Conservation (phyloP, 2,329 filamentous ascomycete species). For the Rhinocladiella similis region DNA sequence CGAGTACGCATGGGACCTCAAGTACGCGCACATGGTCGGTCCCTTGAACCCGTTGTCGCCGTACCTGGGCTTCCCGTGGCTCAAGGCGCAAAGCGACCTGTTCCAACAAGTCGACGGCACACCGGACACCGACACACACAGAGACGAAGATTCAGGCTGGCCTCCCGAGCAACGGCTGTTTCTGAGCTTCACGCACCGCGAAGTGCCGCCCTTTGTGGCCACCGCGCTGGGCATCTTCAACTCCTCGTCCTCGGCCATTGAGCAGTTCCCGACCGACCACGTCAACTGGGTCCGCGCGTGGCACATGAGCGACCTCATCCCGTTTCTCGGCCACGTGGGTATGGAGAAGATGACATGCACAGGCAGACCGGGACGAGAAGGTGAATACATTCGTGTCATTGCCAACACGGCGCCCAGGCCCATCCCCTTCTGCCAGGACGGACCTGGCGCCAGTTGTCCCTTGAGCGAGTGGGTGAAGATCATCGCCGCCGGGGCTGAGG, state of each 20-base stretch:
- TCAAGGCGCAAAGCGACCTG: conserved; percentile 32
- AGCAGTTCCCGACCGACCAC: conserved; percentile 48
- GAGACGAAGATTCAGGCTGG: conserved; percentile 37
- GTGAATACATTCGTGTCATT: conserved; percentile 54
- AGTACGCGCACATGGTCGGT: conserved; percentile 63
- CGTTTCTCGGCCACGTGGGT: conserved; percentile 66
- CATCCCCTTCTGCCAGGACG: conserved; percentile 55
- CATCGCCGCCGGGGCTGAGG: conserved; percentile 42
- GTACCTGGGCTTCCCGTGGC: conserved; percentile 61
- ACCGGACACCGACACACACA: conserved; percentile 48
- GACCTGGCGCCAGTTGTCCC: conserved; percentile 56
- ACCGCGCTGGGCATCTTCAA: conserved; percentile 64
- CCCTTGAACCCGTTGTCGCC: conserved; percentile 47
- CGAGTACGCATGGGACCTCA: conserved; percentile 54
- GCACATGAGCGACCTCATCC: conserved; percentile 56
- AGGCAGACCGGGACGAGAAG: conserved; percentile 27
- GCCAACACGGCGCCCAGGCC: conserved; percentile 66
- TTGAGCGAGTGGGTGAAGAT: conserved; percentile 44
- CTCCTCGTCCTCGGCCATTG: conserved; percentile 39
- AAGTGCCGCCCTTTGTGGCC: conserved; percentile 63
- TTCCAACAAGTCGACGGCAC: conserved; percentile 50
- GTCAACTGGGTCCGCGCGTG: conserved; percentile 54
- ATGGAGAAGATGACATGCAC: conserved; percentile 63
- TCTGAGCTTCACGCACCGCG: conserved; percentile 65
- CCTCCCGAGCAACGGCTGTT: conserved; percentile 57